Base-by-base conservation (phyloP, 2,329 filamentous ascomycete species). In the Saccharata proteae region DNA sequence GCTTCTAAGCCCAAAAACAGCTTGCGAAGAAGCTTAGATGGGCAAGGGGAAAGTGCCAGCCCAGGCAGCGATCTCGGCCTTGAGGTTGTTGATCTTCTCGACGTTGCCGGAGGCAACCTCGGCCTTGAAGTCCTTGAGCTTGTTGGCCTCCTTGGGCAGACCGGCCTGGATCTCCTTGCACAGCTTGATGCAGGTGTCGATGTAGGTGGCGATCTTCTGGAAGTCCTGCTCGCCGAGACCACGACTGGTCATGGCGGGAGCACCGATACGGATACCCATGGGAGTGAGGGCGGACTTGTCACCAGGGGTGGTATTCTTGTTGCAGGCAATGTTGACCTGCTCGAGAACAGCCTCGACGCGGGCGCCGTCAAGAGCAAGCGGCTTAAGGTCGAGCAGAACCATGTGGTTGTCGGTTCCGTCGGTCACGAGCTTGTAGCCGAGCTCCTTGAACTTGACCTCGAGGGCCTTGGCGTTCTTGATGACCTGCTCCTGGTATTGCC, bases 51-150 rank as follows among this genome's bases (percentile, higher is more conserved):
- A 98, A 44, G 72, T 74, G 55, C 70, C 71, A 54, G 82, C 83
- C 88, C 88, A 98, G 29, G 64, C 64, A 27, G 83, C 69, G 56
- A 98, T 85, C 71, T 96, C 88, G 67, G 84, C 80, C 67, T 77
- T 81, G 56, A 93, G 71, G 45, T 70, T 72, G 57, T 80, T 77
- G 63, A 98, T 88, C 67, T 86, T 81, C 39, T 73, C 61, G 29
- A 93, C 69, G 52, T 79, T 72, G 42, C 84, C 86, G 44, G 69
- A 65, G 36, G 80, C 74, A 40, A 93, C 83, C 73, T 84, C 88
- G 56, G 75, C 77, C 72, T 88, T 92, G 80, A 98, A 96, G 70
- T 98, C 90, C 77, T 96, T 96, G 60, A 93, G 82, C 77, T 92
- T 94, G 77, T 96, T 98, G 52, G 83, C 84, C 62, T 90, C 81